Conservation (phyloP, 768 basidiomycete species). For the Leucocoprinus leucothites region DNA sequence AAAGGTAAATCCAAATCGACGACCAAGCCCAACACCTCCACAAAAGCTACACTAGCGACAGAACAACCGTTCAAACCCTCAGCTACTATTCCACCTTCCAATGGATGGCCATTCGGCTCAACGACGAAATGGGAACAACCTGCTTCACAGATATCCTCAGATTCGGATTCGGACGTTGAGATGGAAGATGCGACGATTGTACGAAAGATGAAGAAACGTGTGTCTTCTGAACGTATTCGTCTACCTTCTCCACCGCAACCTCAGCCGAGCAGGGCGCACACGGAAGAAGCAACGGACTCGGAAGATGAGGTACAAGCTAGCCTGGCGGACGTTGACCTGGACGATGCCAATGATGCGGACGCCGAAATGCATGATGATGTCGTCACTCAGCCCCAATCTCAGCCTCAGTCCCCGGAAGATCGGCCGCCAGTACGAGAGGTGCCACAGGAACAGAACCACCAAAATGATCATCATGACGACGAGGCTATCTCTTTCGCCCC, state of each 20-base stretch:
- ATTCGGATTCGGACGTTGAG: background rate
- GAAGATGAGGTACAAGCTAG: background rate
- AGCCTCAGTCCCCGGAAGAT: background rate
- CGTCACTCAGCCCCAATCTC: too few relatives aligned
- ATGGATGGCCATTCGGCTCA: too few relatives aligned
- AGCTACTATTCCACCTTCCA: too few relatives aligned
- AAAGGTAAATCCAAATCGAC: background rate
- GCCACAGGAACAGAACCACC: background rate
- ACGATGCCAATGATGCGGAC: background rate
- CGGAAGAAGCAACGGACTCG: background rate
- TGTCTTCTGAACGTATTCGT: background rate
- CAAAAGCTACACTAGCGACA: background rate
- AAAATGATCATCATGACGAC: background rate
- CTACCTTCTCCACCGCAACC: background rate
- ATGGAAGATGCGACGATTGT: slow-evolving; percentile 4
- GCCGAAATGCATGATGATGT: background rate
- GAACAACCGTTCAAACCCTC: too few relatives aligned
- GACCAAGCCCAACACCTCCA: background rate
- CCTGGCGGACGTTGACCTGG: background rate
- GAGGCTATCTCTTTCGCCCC: background rate
- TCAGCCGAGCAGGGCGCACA: background rate
- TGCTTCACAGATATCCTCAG: too few relatives aligned
- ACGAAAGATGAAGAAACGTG: background rate
- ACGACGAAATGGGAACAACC: too few relatives aligned
- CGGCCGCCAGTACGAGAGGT: background rate